Evolutionary conservation across 345 rosid genomes (phyloP).

Genomic region (Populus deltoides): DNA sequence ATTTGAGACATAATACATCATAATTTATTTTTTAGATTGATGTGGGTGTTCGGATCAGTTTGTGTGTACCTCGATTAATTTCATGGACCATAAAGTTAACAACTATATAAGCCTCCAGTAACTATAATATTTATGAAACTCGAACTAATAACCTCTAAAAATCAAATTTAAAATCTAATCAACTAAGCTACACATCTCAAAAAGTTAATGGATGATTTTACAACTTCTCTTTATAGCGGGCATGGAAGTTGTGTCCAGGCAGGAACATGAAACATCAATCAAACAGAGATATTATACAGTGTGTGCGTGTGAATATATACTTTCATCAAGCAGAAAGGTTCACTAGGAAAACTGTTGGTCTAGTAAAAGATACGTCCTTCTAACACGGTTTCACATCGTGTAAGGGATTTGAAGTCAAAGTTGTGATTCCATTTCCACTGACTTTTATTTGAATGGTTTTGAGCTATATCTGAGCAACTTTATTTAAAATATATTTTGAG

Average conservation of each 20-base stretch:
- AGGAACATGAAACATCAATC: too few species aligned
- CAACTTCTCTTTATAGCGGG: too few species aligned
- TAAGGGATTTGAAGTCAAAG: neutral
- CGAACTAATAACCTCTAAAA: too few species aligned
- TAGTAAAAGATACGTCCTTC: neutral
- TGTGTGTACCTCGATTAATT: rapidly evolving
- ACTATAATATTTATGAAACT: rapidly evolving
- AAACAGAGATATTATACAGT: too few species aligned
- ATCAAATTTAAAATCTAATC: rapidly evolving
- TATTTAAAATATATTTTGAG: neutral
- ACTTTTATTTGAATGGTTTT: neutral
- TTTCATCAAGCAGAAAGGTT: too few species aligned
- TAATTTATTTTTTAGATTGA: too few species aligned
- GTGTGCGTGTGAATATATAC: too few species aligned
- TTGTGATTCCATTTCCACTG: neutral
- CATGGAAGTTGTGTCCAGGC: too few species aligned
- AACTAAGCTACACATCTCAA: rapidly evolving
- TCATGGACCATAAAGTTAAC: rapidly evolving
- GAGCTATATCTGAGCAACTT: neutral
- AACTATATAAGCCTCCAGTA: rapidly evolving
- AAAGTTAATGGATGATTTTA: too few species aligned
- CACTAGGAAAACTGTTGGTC: neutral
- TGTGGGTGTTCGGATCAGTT: rapidly evolving
- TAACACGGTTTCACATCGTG: neutral
- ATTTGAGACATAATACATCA: too few species aligned